These are phyloP conservation scores for Nicotiana tomentosiformis DNA, from an alignment of 257 asterid genomes.

Conservation along the genomic window DNA sequence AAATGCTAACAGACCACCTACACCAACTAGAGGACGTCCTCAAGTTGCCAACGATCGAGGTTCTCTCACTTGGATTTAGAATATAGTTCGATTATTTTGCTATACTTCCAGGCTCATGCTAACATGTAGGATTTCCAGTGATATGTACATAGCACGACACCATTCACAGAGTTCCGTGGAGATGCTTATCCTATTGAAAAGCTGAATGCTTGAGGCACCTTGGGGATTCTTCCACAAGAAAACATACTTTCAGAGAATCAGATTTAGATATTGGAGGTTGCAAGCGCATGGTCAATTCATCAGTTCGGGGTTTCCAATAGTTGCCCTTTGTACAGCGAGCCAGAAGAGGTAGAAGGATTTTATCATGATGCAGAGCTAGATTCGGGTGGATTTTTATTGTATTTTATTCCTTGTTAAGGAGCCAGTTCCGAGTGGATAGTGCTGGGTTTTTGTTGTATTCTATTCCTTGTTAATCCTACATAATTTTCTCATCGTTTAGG, in stretches of 20 bases:
- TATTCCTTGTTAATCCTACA: constrained; percentile 16
- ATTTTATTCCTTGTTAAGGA: too few species aligned
- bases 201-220: constrained; percentile 16
- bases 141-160: constrained; percentile 57
- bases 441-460: constrained; percentile 17
- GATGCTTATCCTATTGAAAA: constrained; percentile 19
- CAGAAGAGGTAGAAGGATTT: constrained; percentile 24
- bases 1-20: constrained; percentile 94
- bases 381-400: too few species aligned
- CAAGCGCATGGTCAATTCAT: constrained; percentile 7
- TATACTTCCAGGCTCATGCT: constrained; percentile 44
- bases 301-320: constrained; percentile 18
- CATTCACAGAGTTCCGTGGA: constrained; percentile 21
- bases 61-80: constrained; percentile 94
- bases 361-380: too few species aligned
- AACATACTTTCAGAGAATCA: constrained; percentile 5
- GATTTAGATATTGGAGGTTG: background rate
- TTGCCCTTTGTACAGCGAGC: constrained; percentile 42
- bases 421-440: constrained; percentile 12
- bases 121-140: constrained; percentile 51
- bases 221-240: constrained; percentile 14
- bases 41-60: constrained; percentile 85
- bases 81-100: constrained; percentile 34
- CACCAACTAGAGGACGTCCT: constrained; percentile 98
- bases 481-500: constrained; percentile 26